These are phyloP conservation scores for Metarhizium humberi DNA, from an alignment of 2,329 filamentous ascomycete genomes.

Conservation along the genomic window DNA sequence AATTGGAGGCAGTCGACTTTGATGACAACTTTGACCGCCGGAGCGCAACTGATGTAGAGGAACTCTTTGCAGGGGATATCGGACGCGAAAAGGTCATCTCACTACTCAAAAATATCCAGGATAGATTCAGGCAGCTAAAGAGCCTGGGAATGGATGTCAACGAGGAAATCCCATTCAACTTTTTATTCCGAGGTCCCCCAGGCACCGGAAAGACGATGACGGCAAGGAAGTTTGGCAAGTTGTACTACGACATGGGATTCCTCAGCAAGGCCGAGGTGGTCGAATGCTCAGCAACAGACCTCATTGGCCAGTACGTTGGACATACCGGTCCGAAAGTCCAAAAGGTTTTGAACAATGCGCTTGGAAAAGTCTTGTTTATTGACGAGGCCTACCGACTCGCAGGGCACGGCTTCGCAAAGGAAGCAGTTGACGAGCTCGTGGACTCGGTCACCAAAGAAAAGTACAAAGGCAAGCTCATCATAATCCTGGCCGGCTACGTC, in stretches of 20 bases:
- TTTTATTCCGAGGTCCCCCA: slow-evolving; percentile 56
- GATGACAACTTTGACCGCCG: slow-evolving; percentile 53
- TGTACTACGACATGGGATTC: slow-evolving; percentile 68
- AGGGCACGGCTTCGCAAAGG: slow-evolving; percentile 46
- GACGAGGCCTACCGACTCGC: slow-evolving; percentile 62
- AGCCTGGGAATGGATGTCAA: slow-evolving; percentile 16
- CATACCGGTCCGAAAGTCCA: slow-evolving; percentile 61
- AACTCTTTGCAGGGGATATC: slow-evolving; percentile 49
- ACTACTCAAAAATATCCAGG: slow-evolving; percentile 45
- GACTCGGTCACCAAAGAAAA: slow-evolving; percentile 43
- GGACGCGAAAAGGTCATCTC: slow-evolving; percentile 47
- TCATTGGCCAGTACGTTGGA: slow-evolving; percentile 60
- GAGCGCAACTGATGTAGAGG: slow-evolving; percentile 31
- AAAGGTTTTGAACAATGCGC: slow-evolving; percentile 44
- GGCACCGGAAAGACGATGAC: slow-evolving; percentile 67
- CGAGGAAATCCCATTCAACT: slow-evolving; percentile 52
- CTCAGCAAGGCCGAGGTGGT: slow-evolving; percentile 49
- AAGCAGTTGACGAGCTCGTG: slow-evolving; percentile 45
- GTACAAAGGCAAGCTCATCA: slow-evolving; percentile 50
- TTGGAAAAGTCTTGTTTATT: slow-evolving; percentile 61
- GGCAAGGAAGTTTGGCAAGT: slow-evolving; percentile 63
- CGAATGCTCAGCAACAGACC: slow-evolving; percentile 58
- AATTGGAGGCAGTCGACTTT: slow-evolving; percentile 67
- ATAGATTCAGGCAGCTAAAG: slow-evolving; percentile 24
- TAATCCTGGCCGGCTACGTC: slow-evolving; percentile 62